A percentile compares a stretch with the other conserved stretches of the same genome.
These are phyloP conservation scores for Lecanicillium sp. DNA, from an alignment of 2,329 filamentous ascomycete species.

Conservation along the genomic window DNA sequence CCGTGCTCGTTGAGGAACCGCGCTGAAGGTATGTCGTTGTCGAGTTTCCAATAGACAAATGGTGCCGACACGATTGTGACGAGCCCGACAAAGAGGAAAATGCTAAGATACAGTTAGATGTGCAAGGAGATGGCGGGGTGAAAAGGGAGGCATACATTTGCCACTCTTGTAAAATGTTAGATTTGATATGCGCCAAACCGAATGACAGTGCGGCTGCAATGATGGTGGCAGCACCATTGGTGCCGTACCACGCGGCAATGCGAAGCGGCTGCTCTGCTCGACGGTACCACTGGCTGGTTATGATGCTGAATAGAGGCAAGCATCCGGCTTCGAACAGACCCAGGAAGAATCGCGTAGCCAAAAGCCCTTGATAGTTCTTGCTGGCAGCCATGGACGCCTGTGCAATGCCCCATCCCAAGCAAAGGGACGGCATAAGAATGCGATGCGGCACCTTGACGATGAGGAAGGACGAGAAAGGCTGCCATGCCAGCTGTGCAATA, in stretches of 20 bases:
- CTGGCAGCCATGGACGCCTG: slow-evolving; percentile 38
- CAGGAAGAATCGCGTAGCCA: slow-evolving; percentile 41
- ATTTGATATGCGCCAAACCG: slow-evolving; percentile 45
- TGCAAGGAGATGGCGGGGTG: background rate
- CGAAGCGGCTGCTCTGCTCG: slow-evolving; percentile 51
- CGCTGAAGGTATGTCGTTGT: slow-evolving; percentile 48
- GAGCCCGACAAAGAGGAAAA: slow-evolving; percentile 55
- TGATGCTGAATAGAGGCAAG: slow-evolving; percentile 36
- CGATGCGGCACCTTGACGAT: slow-evolving; percentile 54
- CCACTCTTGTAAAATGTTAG: slow-evolving; percentile 8
- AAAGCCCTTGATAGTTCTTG: slow-evolving; percentile 36
- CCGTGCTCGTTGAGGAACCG: slow-evolving; percentile 57
- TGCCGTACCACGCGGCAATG: slow-evolving; percentile 59
- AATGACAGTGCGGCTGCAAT: slow-evolving; percentile 47
- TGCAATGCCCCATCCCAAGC: slow-evolving; percentile 35
- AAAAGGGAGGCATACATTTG: slow-evolving; percentile 7
- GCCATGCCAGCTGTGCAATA: slow-evolving; percentile 53
- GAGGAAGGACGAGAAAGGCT: slow-evolving; percentile 49
- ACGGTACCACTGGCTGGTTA: slow-evolving; percentile 40
- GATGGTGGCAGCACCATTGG: slow-evolving; percentile 50
- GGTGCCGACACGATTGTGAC: slow-evolving; percentile 51
- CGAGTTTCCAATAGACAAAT: slow-evolving; percentile 50
- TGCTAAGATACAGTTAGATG: slow-evolving; percentile 13
- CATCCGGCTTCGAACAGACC: slow-evolving; percentile 43
- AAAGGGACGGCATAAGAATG: slow-evolving; percentile 44